Conservation (phyloP, 106 monocot genomes). For the Dioscorea zingiberensis region DNA sequence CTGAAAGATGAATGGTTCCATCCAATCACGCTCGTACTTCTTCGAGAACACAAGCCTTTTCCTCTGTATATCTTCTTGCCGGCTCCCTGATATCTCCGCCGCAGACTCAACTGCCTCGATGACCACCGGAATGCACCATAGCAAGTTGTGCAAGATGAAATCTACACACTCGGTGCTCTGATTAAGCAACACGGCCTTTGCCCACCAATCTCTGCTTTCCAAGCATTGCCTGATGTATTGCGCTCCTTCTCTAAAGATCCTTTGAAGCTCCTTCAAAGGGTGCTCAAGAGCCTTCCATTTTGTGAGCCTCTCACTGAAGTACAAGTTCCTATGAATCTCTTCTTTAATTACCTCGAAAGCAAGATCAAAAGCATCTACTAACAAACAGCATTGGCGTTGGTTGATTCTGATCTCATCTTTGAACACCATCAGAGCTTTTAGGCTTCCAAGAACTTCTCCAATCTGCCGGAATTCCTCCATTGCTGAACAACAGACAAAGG, state of each 20-base stretch:
- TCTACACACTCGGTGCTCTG: constrained; percentile 52
- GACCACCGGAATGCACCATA: constrained; percentile 57
- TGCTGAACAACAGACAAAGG: neutral
- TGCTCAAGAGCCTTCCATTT: constrained; percentile 67
- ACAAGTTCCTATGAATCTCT: constrained; percentile 37
- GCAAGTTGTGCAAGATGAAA: constrained; percentile 40
- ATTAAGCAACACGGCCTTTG: constrained; percentile 30
- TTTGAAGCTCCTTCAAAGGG: constrained; percentile 47
- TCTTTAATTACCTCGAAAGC: constrained; percentile 38
- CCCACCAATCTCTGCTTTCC: constrained; percentile 51
- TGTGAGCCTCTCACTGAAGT: constrained; percentile 40
- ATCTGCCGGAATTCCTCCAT: constrained; percentile 71
- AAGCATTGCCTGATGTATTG: constrained; percentile 46
- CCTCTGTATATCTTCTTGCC: constrained; percentile 31
- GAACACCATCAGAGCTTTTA: constrained; percentile 56
- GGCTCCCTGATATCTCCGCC: constrained; percentile 40
- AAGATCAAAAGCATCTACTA: constrained; percentile 39
- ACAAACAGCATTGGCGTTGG: constrained; percentile 50
- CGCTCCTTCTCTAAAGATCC: constrained; percentile 48
- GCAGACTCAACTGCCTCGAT: constrained; percentile 58
- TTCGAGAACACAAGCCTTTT: constrained; percentile 30
- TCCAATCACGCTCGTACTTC: constrained; percentile 58
- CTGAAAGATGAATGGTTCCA: constrained; percentile 53
- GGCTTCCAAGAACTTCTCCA: constrained; percentile 61
- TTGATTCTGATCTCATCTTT: constrained; percentile 49